Conservation (phyloP, 306 rosid genomes). For the Erythrophleum fordii region DNA sequence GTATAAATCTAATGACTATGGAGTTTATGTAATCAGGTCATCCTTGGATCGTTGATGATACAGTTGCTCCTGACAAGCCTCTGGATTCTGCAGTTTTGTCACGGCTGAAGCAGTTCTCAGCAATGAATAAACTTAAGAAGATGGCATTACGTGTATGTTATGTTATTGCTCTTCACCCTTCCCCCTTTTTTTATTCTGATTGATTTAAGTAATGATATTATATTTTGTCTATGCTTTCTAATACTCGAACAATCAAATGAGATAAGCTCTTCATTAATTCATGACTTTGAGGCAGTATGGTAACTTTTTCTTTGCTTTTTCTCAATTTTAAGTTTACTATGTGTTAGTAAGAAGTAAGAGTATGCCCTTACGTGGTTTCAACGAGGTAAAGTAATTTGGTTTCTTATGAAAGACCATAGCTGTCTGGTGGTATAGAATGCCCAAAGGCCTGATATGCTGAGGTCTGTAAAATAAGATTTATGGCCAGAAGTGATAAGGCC, state of each 20-base stretch:
- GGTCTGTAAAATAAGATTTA: slow-evolving; percentile 2
- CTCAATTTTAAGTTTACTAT: neutral
- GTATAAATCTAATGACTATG: slow-evolving; percentile 35
- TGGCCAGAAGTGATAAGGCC: no score
- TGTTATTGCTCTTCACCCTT: neutral
- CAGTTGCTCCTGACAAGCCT: slow-evolving; percentile 83
- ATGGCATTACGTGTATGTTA: slow-evolving; percentile 83
- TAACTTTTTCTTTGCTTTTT: neutral
- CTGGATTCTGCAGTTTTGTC: slow-evolving; percentile 91
- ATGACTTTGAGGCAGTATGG: slow-evolving; percentile 18
- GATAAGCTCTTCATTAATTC: neutral
- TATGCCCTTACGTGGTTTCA: slow-evolving; percentile 5
- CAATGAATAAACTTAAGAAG: slow-evolving; percentile 90
- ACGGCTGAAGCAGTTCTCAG: slow-evolving; percentile 86
- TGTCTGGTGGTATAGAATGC: slow-evolving; percentile 6
- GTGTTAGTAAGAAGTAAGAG: neutral
- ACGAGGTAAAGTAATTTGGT: neutral
- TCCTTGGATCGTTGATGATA: slow-evolving; percentile 90
- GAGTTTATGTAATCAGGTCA: slow-evolving; percentile 60
- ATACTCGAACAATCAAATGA: neutral
- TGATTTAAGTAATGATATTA: slow-evolving; percentile 26
- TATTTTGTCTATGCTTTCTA: slow-evolving; percentile 8
- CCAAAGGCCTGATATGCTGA: neutral
- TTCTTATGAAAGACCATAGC: slow-evolving; percentile 5
- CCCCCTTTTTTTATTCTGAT: slow-evolving; percentile 6